phyloP scores from a whole-genome alignment of 1,139 yeast genomes.

The Diutina scorzettiae region DNA sequence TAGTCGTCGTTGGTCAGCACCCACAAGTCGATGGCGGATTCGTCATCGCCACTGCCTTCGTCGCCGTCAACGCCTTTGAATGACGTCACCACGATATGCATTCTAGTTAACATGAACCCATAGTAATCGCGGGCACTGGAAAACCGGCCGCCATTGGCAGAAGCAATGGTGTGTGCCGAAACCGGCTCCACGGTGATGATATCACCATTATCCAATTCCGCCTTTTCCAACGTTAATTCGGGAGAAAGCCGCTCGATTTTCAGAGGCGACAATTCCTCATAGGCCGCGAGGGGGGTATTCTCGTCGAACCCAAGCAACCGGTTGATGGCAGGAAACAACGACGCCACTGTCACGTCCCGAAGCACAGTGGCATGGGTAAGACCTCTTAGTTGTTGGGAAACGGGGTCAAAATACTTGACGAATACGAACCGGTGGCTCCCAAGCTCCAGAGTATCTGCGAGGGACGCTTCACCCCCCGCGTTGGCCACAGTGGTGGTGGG shows the following conservation, averaged over 20 bases:
- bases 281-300: constrained; percentile 29
- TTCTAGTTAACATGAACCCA: constrained; percentile 52
- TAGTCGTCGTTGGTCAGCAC: constrained; percentile 1
- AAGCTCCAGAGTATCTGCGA: background rate
- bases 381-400: constrained; percentile 44
- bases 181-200: constrained; percentile 36
- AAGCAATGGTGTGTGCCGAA: constrained; percentile 11
- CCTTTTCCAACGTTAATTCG: constrained; percentile 39
- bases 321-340: constrained; percentile 32
- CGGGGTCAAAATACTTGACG: constrained; percentile 58
- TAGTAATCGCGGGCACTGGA: constrained; percentile 41
- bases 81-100: constrained; percentile 46
- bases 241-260: constrained; percentile 41
- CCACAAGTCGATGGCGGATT: background rate
- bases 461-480: background rate
- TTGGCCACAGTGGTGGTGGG: constrained; percentile 8
- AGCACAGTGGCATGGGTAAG: constrained; percentile 49
- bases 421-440: constrained; percentile 36
- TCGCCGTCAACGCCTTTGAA: constrained; percentile 25
- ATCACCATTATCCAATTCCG: constrained; percentile 72
- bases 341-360: constrained; percentile 34
- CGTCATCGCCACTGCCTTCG: background rate
- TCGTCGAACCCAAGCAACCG: constrained; percentile 33
- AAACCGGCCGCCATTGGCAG: constrained; percentile 9
- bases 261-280: constrained; percentile 62